phyloP scores from a whole-genome alignment of 257 asterid genomes.

The Lantana camara region DNA sequence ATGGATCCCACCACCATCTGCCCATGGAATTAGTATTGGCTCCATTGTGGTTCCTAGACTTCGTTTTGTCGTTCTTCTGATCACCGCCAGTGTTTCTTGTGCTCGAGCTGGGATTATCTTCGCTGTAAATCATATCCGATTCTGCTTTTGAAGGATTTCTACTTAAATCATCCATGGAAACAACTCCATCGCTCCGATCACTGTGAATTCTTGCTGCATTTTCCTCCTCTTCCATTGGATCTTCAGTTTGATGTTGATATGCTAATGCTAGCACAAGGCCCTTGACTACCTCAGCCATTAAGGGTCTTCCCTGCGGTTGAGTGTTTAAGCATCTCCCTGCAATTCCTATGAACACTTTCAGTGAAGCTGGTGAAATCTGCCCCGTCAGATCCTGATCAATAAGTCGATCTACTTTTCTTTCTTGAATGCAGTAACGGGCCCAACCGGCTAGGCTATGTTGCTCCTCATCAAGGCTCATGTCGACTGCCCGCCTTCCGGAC shows the following conservation, averaged over 20 bases:
- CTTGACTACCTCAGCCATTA: constrained; percentile 65
- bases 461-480: constrained; percentile 54
- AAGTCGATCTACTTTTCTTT: constrained; percentile 52
- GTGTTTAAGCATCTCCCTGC: constrained; percentile 63
- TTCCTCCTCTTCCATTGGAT: constrained; percentile 44
- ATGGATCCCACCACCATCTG: constrained; percentile 60
- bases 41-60: constrained; percentile 38
- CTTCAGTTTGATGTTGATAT: constrained; percentile 45
- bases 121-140: constrained; percentile 33
- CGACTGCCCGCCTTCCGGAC: constrained; percentile 64
- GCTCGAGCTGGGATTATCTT: constrained; percentile 35
- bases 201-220: constrained; percentile 36
- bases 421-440: constrained; percentile 62
- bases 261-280: constrained; percentile 57
- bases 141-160: constrained; percentile 34
- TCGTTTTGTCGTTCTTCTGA: constrained; percentile 31
- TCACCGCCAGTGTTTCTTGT: constrained; percentile 35
- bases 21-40: constrained; percentile 22
- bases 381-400: constrained; percentile 48
- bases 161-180: constrained; percentile 46
- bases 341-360: constrained; percentile 54
- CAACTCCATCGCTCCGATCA: constrained; percentile 54
- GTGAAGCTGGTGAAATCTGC: constrained; percentile 53
- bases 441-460: constrained; percentile 58
- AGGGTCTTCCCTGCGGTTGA: constrained; percentile 60